Evolutionary conservation across 2,329 filamentous ascomycete genomes (phyloP), one percentile per base, ranked within the genome.

Genomic region (Clonostachys rhizophaga): DNA sequence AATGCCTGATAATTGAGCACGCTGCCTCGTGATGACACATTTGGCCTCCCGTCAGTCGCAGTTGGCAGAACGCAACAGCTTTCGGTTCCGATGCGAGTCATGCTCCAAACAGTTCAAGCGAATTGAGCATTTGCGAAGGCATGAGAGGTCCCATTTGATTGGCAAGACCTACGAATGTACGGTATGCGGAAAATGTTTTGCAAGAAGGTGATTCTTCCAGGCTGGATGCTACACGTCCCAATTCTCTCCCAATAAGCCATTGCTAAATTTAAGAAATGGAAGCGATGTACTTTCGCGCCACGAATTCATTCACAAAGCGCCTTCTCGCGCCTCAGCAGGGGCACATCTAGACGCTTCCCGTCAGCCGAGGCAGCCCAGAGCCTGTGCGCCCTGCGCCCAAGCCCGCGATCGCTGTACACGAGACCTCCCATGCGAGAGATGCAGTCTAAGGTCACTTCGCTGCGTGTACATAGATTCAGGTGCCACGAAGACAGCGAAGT

Each of bases 51-150:
- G 24, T 3, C 24, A 30, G 24, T 30, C 24, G 24, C 24, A 30
- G 10, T 30, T 30, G 24, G 24, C 24, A 30, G 24, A 30, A 4
- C 24, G 24, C 9, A 30, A 30, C 24, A 30, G 24, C 24, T 30
- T 30, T 30, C 24, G 24, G 24, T 30, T 30, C 24, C 24, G 5
- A 2, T 45, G 44, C 35, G 17, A 17, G 11, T 30, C 13, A 5
- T 45, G 44, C 18, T 30, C 5, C 16, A 45, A 45, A 24, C 13
- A 24, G 33, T 57, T 57, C 39, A 57, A 53, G 47, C 43, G 55
- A 16, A 24, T 46, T 1, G 55, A 57, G 43, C 55, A 57, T 18
- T 47, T 57, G 1, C 55, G 48, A 8, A 44, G 55, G 7, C 55
- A 57, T 18, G 43, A 57, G 10, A 48, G 45, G n/a, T 42, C 49